Conservation (phyloP, 2,329 filamentous ascomycete genomes). For the Orbilia oligospora region DNA sequence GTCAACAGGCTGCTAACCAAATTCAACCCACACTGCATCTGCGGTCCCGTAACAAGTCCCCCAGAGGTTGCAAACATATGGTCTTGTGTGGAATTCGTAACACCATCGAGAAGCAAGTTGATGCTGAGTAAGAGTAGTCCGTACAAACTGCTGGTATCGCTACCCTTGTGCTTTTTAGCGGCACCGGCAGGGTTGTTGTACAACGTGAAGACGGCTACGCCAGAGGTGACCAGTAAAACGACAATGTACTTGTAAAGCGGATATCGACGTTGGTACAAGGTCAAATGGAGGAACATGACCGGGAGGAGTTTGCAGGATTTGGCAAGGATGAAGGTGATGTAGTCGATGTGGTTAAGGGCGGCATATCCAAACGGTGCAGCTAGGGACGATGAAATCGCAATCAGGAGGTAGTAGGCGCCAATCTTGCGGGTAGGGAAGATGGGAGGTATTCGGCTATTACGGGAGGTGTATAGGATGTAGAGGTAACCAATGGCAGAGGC, state of each 20-base stretch:
- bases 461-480: constrained; percentile 81
- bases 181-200: constrained; percentile 77
- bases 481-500: constrained; percentile 84
- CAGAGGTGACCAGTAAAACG: constrained; percentile 88
- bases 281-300: constrained; percentile 96
- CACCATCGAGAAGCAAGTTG: constrained; percentile 93
- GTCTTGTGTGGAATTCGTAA: constrained; percentile 97
- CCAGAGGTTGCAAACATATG: constrained; percentile 78
- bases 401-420: constrained; percentile 82
- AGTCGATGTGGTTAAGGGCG: constrained; percentile 77
- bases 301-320: constrained; percentile 96
- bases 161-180: constrained; percentile 71
- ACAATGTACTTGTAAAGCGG: constrained; percentile 97
- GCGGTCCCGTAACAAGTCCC: constrained; percentile 76
- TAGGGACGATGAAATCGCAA: constrained; percentile 78
- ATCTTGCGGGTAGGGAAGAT: constrained; percentile 85
- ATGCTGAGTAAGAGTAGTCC: constrained; percentile 86
- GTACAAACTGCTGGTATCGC: constrained; percentile 77
- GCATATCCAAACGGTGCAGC: constrained; percentile 79
- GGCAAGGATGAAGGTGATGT: constrained; percentile 79
- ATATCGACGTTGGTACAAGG: constrained; percentile 88
- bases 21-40: constrained; percentile 99
- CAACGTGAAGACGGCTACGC: constrained; percentile 94
- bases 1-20: constrained; percentile 86
- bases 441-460: constrained; percentile 66